These are phyloP conservation scores for Vigna radiata DNA, from an alignment of 306 rosid species.

Conservation along the genomic window DNA sequence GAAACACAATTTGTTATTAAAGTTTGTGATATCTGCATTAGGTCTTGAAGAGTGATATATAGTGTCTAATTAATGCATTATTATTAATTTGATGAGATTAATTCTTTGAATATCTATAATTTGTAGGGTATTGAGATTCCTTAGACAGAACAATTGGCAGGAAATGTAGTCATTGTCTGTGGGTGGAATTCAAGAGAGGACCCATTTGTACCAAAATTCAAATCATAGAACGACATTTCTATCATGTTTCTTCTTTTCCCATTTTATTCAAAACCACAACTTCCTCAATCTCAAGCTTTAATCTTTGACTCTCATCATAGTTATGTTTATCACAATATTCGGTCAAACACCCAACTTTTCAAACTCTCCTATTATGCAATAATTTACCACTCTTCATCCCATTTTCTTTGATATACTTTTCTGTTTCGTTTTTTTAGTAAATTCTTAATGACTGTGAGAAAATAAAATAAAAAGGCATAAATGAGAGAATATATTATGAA, in stretches of 20 bases:
- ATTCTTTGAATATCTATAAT: conserved; percentile 12
- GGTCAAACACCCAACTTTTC: not conserved
- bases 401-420: not conserved
- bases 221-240: conserved; percentile 24
- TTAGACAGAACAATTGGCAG: conserved; percentile 23
- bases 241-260: not conserved
- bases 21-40: not conserved
- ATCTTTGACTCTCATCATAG: not conserved
- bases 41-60: conserved; percentile 13
- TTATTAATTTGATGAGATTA: not conserved
- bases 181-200: conserved; percentile 30
- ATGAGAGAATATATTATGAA: too few species aligned
- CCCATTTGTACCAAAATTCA: not conserved
- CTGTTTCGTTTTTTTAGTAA: not conserved
- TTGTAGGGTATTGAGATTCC: conserved; percentile 24
- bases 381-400: not conserved
- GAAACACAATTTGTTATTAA: conserved; percentile 11
- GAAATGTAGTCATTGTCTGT: conserved; percentile 7
- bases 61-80: not conserved
- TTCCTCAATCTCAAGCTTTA: not conserved
- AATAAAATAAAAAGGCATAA: too few species aligned
- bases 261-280: not conserved
- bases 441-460: too few species aligned
- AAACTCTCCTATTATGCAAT: not conserved
- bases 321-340: not conserved